Percentiles rank a stretch among this genome's conserved stretches.
Conservation (phyloP, 129 eudicot species). For the Centrapalus pauciflorus region DNA sequence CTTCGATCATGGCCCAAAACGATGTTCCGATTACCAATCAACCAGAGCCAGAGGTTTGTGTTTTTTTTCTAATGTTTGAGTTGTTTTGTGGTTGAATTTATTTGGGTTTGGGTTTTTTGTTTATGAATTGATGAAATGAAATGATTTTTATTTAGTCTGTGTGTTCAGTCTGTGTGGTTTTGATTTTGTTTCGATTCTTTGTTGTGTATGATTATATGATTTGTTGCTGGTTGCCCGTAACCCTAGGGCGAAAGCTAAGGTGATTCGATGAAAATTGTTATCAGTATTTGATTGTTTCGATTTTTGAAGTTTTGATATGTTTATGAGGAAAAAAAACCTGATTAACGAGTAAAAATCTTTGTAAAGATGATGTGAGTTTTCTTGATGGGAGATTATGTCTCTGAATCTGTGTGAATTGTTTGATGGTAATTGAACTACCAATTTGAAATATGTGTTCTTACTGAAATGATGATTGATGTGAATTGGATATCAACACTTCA, state of each 20-base stretch:
- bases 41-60: conserved; percentile 24
- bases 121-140: neutral
- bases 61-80: conserved; percentile 10
- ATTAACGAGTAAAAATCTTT: neutral
- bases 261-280: neutral
- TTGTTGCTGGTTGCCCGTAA: neutral
- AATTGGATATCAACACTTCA: neutral
- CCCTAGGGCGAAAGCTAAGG: neutral
- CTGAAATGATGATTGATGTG: neutral
- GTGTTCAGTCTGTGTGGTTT: neutral
- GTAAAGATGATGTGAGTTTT: neutral
- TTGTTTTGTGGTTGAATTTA: neutral
- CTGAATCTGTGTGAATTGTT: neutral
- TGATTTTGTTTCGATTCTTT: neutral
- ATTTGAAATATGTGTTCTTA: neutral
- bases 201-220: neutral
- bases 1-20: conserved; percentile 25
- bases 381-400: neutral
- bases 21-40: conserved; percentile 13
- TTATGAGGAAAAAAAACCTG: neutral
- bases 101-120: neutral
- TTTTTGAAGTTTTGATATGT: neutral
- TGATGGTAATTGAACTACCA: neutral
- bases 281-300: neutral
- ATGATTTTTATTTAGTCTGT: neutral